Percentiles rank a stretch among this genome's conserved stretches.
Conservation (phyloP, 1,284 basidiomycete species). For the Cerioporus squamosus region DNA sequence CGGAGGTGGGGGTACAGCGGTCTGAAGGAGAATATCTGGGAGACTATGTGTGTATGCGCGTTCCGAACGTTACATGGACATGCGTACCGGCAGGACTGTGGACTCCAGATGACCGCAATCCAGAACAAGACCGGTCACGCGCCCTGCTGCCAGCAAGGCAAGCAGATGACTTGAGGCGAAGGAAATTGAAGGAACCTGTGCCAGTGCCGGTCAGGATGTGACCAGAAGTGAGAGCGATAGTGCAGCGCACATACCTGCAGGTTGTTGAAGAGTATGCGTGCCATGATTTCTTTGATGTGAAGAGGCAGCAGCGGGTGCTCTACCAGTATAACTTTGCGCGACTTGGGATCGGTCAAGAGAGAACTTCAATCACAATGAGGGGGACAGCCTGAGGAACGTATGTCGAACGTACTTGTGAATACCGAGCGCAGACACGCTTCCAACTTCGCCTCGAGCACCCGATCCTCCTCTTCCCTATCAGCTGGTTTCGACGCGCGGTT, state of each 20-base stretch:
- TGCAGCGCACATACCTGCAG: slow-evolving; percentile 63
- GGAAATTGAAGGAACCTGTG: slow-evolving; percentile 87
- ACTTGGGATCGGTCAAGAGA: slow-evolving; percentile 91
- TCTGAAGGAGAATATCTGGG: slow-evolving; percentile 87
- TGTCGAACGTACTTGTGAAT: slow-evolving; percentile 74
- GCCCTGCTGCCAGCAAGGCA: slow-evolving; percentile 82
- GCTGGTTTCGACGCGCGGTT: slow-evolving; percentile 54
- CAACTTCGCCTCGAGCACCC: slow-evolving; percentile 68
- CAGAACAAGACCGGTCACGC: slow-evolving; percentile 91
- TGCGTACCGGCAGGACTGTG: slow-evolving; percentile 80
- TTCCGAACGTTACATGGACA: no score
- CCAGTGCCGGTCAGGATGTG: slow-evolving; percentile 12
- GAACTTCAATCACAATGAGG: slow-evolving; percentile 55
- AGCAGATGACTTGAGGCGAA: slow-evolving; percentile 90
- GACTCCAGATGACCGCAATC: slow-evolving; percentile 94
- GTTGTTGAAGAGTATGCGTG: slow-evolving; percentile 88
- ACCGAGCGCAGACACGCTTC: slow-evolving; percentile 74
- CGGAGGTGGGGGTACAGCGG: slow-evolving; percentile 82
- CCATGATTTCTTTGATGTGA: slow-evolving; percentile 87
- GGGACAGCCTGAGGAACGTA: slow-evolving; percentile 1
- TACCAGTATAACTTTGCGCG: slow-evolving; percentile 89
- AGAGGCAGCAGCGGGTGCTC: slow-evolving; percentile 90
- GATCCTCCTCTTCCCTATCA: slow-evolving; percentile 74
- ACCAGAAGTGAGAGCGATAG: background rate
- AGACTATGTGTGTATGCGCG: background rate